Base-by-base conservation (phyloP, 1,284 basidiomycete genomes). In the Ustilago cynodontis region DNA sequence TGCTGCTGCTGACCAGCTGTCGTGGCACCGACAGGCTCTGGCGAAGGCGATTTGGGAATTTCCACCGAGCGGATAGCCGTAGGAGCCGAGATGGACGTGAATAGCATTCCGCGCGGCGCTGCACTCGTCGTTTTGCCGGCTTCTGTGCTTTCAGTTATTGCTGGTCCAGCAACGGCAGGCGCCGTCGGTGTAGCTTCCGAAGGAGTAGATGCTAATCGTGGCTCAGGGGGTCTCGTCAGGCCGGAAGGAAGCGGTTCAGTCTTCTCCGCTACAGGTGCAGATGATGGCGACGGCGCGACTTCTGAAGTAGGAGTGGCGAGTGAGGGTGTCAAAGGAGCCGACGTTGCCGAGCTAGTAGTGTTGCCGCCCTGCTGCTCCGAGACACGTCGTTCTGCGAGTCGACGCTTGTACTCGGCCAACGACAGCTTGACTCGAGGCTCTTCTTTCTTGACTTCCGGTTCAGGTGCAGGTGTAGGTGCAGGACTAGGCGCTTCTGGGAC, bases 381-480 rank as follows among this genome's bases (percentile, higher is more conserved):
- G 22, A 81, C 77, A 9, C 81, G 71, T 35, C 80, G 75, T 57
- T 82, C 78, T 3, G 82, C 82, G 8, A 85, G 70, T 14, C 83
- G 79, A 43, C 80, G 80, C 65, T 84, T 85, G 77, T 85, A 85
- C 35, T 85, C 84, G 28, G 84, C 84, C 41, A 85, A 39, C 10
- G 82, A 82, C 5, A 85, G 70, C 59, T 82, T 81, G 35, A 79
- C 77, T 43, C 80, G 62, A 4, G 84, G 83, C 45, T 75, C 68
- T 33, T 72, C 74, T 50, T 77, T 77, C 65, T 71, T 76, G 53
- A 76, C 61, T 52, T 76, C 64, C 1, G 63, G 64, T 24, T n/a
- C 51, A 26, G 73, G 58, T 8, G 47, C 33, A 22, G 57, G 53
- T 2, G 55, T 53, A 7, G 58, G 39, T 26, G 57, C 39, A 10